Conservation (phyloP, 1,284 basidiomycete species). For the Ganoderma lucidum region DNA sequence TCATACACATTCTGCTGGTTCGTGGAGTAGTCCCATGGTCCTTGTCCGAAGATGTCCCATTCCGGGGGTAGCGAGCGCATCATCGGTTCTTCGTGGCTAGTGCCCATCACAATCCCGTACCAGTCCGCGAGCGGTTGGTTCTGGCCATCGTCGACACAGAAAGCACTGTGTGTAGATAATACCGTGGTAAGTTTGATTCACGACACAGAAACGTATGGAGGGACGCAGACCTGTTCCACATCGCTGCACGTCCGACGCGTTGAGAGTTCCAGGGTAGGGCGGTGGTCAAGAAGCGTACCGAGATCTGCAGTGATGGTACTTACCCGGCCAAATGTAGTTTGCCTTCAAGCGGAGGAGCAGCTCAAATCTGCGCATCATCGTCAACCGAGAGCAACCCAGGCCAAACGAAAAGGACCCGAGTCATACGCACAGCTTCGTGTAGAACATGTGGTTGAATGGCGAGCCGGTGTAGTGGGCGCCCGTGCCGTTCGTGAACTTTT, state of each 20-base stretch:
- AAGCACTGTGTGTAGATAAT: slow-evolving; percentile 54
- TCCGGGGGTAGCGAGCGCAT: slow-evolving; percentile 69
- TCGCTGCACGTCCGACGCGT: slow-evolving; percentile 15
- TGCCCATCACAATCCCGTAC: slow-evolving; percentile 78
- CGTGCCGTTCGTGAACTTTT: too few relatives aligned
- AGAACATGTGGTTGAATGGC: too few relatives aligned
- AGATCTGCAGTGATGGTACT: too few relatives aligned
- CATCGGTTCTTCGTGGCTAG: slow-evolving; percentile 74
- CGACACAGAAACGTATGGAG: not conserved
- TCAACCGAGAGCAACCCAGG: too few relatives aligned
- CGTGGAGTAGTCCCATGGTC: slow-evolving; percentile 67
- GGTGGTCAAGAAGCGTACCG: not conserved
- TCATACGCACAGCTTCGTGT: too few relatives aligned
- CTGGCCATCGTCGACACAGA: slow-evolving; percentile 70
- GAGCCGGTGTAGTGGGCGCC: too few relatives aligned
- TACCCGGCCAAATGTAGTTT: too few relatives aligned
- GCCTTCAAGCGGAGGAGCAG: too few relatives aligned
- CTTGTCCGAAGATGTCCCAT: slow-evolving; percentile 61
- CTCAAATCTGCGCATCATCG: too few relatives aligned
- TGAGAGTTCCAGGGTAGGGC: not conserved
- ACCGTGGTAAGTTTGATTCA: not conserved
- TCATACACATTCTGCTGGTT: slow-evolving; percentile 62
- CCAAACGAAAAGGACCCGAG: too few relatives aligned
- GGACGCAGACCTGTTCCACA: slow-evolving; percentile 32
- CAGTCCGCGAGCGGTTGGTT: slow-evolving; percentile 72